A percentile compares a stretch with the other conserved stretches of the same genome.
Conservation (phyloP, 352 stramenopile species). For the Phytopythium kandeliae region DNA sequence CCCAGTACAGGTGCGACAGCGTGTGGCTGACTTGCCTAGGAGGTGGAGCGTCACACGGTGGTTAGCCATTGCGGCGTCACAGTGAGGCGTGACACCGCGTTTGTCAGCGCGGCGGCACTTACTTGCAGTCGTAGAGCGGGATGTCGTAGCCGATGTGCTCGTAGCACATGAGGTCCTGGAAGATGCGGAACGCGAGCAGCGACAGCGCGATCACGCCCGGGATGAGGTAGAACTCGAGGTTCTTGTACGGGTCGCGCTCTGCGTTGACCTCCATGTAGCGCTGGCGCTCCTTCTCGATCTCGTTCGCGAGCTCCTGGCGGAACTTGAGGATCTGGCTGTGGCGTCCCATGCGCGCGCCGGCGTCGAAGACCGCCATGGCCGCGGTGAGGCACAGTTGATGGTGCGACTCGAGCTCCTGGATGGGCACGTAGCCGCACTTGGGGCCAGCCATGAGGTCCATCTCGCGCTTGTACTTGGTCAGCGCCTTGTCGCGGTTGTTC, state of each 20-base stretch:
- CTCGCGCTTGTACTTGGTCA: conserved; percentile 90
- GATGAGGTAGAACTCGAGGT: conserved; percentile 92
- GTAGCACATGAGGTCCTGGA: conserved; percentile 80
- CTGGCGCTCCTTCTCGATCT: conserved; percentile 89
- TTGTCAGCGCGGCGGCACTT: too few species aligned
- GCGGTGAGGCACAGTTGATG: conserved; percentile 80
- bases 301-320: conserved; percentile 68
- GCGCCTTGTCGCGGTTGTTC: conserved; percentile 87
- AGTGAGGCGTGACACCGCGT: too few species aligned
- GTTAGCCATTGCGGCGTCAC: too few species aligned
- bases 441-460: conserved; percentile 90
- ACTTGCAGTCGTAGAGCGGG: conserved; percentile 89
- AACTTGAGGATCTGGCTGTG: conserved; percentile 88
- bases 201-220: conserved; percentile 86
- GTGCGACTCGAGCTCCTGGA: conserved; percentile 87
- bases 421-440: conserved; percentile 84
- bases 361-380: conserved; percentile 89
- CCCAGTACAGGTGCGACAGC: conserved; percentile 83
- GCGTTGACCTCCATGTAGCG: conserved; percentile 94
- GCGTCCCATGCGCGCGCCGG: conserved; percentile 94
- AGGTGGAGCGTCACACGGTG: too few species aligned
- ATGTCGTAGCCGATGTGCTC: conserved; percentile 82
- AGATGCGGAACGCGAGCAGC: conserved; percentile 88
- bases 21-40: conserved; percentile 79
- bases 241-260: conserved; percentile 93